Conservation (phyloP, 108 stramenopile species). For the Nitzschia palea region DNA sequence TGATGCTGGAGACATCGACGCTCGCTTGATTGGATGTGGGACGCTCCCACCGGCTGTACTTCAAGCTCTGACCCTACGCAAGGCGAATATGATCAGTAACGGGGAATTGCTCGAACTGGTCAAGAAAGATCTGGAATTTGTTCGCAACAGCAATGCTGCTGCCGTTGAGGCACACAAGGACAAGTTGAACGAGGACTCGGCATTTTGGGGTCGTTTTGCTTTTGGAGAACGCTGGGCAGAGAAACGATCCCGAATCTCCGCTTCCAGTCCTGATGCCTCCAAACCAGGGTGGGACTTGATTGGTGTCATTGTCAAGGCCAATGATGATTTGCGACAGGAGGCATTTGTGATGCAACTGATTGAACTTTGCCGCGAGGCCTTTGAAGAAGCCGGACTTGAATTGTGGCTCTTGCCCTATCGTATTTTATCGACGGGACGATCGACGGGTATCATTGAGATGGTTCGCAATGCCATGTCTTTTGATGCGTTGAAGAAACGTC, state of each 20-base stretch:
- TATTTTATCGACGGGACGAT: constrained; percentile 89
- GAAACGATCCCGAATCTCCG: constrained; percentile 86
- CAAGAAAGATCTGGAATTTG: constrained; percentile 81
- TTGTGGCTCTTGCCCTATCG: constrained; percentile 93
- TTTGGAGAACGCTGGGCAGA: constrained; percentile 96
- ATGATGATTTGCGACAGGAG: constrained; percentile 98
- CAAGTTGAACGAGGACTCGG: constrained; percentile 81
- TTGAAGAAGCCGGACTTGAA: constrained; percentile 83
- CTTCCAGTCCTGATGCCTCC: constrained; percentile 71
- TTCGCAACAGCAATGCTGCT: constrained; percentile 43
- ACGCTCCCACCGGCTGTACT: constrained; percentile 74
- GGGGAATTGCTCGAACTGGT: constrained; percentile 85
- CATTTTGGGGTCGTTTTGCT: constrained; percentile 89
- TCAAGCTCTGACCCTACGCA: constrained; percentile 83
- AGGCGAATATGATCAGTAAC: constrained; percentile 75
- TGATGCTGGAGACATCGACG: constrained; percentile 84
- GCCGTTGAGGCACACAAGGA: constrained; percentile 52
- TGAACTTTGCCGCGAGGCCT: constrained; percentile 89
- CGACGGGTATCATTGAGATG: constrained; percentile 93
- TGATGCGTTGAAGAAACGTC: constrained; percentile 94
- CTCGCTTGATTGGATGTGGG: constrained; percentile 80
- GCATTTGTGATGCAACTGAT: constrained; percentile 95
- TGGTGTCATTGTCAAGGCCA: constrained; percentile 97
- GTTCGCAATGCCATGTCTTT: constrained; percentile 92
- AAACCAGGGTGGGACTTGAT: constrained; percentile 86